A percentile compares a stretch with the other conserved stretches of the same genome.
phyloP scores from a whole-genome alignment of 257 asterid genomes.

The Solanum sejunctum region DNA sequence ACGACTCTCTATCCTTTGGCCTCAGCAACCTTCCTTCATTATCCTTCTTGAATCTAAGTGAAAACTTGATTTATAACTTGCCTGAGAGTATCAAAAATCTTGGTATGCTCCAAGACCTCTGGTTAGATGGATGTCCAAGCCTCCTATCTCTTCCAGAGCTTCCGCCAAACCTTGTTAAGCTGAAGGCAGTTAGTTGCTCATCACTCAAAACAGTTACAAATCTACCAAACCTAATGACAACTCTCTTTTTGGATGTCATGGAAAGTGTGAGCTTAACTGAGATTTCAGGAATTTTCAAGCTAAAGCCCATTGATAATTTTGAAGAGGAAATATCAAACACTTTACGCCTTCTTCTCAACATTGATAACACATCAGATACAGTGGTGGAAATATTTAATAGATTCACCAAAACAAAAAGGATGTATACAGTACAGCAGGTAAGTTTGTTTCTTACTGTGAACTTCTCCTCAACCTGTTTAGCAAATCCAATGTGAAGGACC shows the following conservation, averaged over 20 bases:
- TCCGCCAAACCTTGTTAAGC: background rate
- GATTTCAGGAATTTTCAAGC: slow-evolving; percentile 7
- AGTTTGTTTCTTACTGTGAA: background rate
- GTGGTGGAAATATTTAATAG: background rate
- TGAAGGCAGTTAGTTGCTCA: background rate
- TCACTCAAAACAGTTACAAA: slow-evolving; percentile 5
- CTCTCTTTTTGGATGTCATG: background rate
- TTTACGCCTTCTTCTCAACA: background rate
- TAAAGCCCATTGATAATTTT: background rate
- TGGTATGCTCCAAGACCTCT: slow-evolving; percentile 1
- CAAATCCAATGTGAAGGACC: background rate
- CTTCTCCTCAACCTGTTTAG: background rate
- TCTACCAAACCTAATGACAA: slow-evolving; percentile 5
- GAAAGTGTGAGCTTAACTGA: background rate
- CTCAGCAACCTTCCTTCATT: background rate
- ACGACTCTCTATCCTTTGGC: background rate
- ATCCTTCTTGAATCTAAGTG: slow-evolving; percentile 7
- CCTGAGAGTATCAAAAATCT: background rate
- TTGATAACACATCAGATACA: background rate
- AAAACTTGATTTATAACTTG: background rate
- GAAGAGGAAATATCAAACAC: background rate
- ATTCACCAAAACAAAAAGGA: background rate
- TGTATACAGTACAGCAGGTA: background rate
- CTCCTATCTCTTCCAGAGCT: slow-evolving; percentile 6
- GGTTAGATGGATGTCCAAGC: background rate